Percentiles rank a stretch among this genome's conserved stretches.
phyloP scores from a whole-genome alignment of 768 basidiomycete species.

The Sarcodon aspratus region DNA sequence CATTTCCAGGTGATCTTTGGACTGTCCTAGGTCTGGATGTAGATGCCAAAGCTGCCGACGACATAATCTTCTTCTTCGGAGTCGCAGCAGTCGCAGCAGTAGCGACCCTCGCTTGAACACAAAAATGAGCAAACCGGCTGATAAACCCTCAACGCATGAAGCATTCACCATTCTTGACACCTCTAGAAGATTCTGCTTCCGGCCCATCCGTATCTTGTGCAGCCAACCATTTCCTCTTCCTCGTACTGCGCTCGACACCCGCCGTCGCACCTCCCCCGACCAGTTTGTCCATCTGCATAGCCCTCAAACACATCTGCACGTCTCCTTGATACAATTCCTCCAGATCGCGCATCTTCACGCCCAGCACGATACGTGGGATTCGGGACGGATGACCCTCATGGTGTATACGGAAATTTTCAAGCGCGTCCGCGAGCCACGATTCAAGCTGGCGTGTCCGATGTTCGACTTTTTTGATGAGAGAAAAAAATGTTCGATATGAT shows the following conservation, averaged over 20 bases:
- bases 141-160: not conserved
- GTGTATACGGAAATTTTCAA: constrained; percentile 64
- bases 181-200: constrained; percentile 29
- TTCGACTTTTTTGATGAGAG: constrained; percentile 35
- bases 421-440: constrained; percentile 61
- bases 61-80: constrained; percentile 37
- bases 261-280: constrained; percentile 27
- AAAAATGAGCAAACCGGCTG: constrained; percentile 2
- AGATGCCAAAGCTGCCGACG: constrained; percentile 25
- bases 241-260: constrained; percentile 50
- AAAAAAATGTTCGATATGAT: not conserved
- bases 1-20: constrained; percentile 25
- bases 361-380: constrained; percentile 65
- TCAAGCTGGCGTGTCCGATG: constrained; percentile 68
- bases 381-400: constrained; percentile 66
- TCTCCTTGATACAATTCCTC: constrained; percentile 70
- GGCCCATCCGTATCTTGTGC: constrained; percentile 40
- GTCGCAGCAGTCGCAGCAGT: constrained; percentile 38
- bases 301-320: constrained; percentile 58
- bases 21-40: constrained; percentile 30
- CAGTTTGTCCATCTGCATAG: constrained; percentile 54
- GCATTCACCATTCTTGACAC: constrained; percentile 47
- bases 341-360: constrained; percentile 68
- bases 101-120: constrained; percentile 6
- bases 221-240: constrained; percentile 72